Conservation (phyloP, 2,329 filamentous ascomycete species). For the Ophiosphaerella herpotricha region DNA sequence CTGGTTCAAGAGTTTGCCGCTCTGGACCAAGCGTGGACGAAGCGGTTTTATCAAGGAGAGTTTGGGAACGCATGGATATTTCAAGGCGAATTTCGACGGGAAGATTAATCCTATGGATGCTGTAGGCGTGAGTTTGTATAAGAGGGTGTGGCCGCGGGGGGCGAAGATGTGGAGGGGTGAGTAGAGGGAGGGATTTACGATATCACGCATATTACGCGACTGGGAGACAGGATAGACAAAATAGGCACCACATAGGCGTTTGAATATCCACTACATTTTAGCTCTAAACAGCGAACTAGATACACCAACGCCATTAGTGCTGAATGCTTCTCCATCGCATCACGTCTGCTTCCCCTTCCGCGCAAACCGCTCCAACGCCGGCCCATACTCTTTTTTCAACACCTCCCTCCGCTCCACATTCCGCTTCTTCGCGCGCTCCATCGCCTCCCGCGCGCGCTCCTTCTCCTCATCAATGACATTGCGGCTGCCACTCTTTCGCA, state of each 20-base stretch:
- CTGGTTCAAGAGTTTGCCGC: slow-evolving; percentile 95
- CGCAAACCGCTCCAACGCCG: slow-evolving; percentile 83
- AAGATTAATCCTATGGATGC: slow-evolving; percentile 96
- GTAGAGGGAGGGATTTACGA: neutral
- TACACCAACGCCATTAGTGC: slow-evolving; percentile 1
- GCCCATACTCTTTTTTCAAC: slow-evolving; percentile 77
- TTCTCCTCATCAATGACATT: slow-evolving; percentile 97
- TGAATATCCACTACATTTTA: too few relatives aligned
- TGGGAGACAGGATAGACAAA: slow-evolving; percentile 2
- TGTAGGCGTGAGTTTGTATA: slow-evolving; percentile 76
- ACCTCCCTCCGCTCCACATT: slow-evolving; percentile 45
- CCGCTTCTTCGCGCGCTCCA: slow-evolving; percentile 69
- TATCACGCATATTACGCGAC: neutral
- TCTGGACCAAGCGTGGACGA: slow-evolving; percentile 90
- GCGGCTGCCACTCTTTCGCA: slow-evolving; percentile 88
- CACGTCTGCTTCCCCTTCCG: slow-evolving; percentile 57
- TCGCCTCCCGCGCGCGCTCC: slow-evolving; percentile 81
- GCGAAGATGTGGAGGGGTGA: slow-evolving; percentile 55
- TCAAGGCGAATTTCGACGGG: slow-evolving; percentile 97
- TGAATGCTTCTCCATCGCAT: neutral
- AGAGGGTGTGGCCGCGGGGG: slow-evolving; percentile 66
- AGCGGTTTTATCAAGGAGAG: slow-evolving; percentile 93
- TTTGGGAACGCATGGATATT: slow-evolving; percentile 97
- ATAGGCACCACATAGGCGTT: neutral
- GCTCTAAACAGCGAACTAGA: neutral